These are phyloP conservation scores for Pseudogymnoascus sp. DNA, from an alignment of 2,329 filamentous ascomycete genomes.

Conservation along the genomic window DNA sequence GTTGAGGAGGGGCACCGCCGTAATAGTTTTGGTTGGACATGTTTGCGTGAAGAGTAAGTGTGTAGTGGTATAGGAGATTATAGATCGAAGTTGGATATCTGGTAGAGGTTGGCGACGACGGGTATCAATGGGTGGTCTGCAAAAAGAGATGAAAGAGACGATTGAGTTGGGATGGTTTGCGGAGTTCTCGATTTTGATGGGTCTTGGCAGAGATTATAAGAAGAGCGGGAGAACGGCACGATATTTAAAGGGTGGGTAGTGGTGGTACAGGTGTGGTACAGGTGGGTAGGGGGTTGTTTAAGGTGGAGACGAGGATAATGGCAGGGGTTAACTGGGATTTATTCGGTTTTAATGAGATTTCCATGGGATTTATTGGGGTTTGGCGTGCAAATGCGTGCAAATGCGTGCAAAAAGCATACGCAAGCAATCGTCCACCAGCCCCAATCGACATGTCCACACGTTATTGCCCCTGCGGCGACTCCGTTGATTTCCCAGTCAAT, in stretches of 20 bases:
- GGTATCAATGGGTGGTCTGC: background rate
- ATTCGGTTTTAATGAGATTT: background rate
- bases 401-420: background rate
- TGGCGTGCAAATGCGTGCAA: background rate
- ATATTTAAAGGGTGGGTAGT: background rate
- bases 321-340: background rate
- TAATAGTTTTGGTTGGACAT: conserved; percentile 30
- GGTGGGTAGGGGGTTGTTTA: background rate
- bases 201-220: background rate
- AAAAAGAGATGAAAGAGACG: background rate
- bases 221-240: conserved; percentile 2
- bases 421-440: background rate
- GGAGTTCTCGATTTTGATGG: background rate
- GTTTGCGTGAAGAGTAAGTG: background rate
- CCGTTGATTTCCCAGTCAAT: background rate
- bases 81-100: background rate
- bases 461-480: background rate
- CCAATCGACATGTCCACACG: background rate
- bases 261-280: background rate
- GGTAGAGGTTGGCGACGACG: background rate
- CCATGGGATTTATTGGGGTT: background rate
- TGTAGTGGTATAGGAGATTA: background rate
- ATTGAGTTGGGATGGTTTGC: background rate
- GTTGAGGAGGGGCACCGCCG: conserved; percentile 29
- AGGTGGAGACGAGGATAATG: background rate